Base-by-base conservation (phyloP, 495 filamentous ascomycete genomes). In the Cenococcum geophilum region DNA sequence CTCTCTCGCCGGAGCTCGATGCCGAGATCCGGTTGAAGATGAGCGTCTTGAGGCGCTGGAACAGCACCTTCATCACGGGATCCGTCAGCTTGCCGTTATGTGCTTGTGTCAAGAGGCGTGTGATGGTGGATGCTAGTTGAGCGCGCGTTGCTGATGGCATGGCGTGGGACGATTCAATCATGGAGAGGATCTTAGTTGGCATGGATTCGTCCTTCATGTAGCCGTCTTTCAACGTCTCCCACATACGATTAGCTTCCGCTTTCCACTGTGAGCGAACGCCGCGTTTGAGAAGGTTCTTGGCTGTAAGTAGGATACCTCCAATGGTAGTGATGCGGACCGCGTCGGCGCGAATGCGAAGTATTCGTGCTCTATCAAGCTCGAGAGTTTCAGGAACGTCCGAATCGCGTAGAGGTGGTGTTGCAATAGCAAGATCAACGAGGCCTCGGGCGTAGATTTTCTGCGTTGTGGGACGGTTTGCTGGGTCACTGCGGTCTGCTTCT, bases 231-330 rank as follows among this genome's bases (percentile, higher is more conserved):
- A 78, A 67, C 9, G 69, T 65, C 4, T 73, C 70, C 74, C 73
- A 76, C 61, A 97, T 85, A 5, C 92, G 85, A 36, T 84, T 81
- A 0, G 92, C 89, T 68, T 97, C 91, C 10, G 80, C 77, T 73
- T 88, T 92, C 95, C 95, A 98, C 51, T 89, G 87, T 1, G 82
- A 84, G 34, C 93, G 86, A 20, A 91, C 88, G 72, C 97, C 92
- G 21, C 93, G 87, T 74, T 95, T 95, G 49, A 98, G 84, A 11
- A 97, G 79, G 69, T 96, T 97, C 78, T 98, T 98, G 65, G 89
- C 90, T 0, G 95, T 95, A 35, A 97, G 73, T 6, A 95, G 78
- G 57, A 97, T 91, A 21, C 85, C 81, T 18, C 89, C 89, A 8
- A 91, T 82, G 20, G 89, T 88, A 22, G 91, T 83, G 63, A 93